Evolutionary conservation across 2,329 filamentous ascomycete genomes (phyloP).

Genomic region (Orbilia oligospora): DNA sequence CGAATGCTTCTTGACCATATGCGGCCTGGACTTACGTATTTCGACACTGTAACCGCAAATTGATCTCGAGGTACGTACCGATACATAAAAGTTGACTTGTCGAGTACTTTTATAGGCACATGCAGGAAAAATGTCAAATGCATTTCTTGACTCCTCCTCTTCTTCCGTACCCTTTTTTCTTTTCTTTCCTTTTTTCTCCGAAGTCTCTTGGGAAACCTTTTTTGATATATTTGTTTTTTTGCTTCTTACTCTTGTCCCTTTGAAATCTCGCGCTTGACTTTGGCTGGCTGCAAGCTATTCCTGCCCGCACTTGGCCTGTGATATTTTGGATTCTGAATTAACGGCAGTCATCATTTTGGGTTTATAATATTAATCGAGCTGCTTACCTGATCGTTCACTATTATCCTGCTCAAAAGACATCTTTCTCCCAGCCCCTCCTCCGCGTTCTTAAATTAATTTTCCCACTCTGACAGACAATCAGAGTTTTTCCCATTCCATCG

Average conservation of each 20-base stretch:
- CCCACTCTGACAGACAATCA: constrained; percentile 28
- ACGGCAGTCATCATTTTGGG: constrained; percentile 45
- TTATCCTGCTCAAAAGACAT: constrained; percentile 60
- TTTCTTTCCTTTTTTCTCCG: constrained; percentile 30
- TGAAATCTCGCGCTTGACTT: constrained; percentile 34
- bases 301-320: constrained; percentile 56
- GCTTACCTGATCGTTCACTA: constrained; percentile 59
- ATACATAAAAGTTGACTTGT: constrained; percentile 35
- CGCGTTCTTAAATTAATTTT: constrained; percentile 52
- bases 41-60: constrained; percentile 60
- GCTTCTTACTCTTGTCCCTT: constrained; percentile 34
- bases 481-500: constrained; percentile 40
- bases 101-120: constrained; percentile 47
- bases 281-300: constrained; percentile 24
- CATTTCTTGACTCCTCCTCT: background rate
- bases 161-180: constrained; percentile 2
- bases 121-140: constrained; percentile 59
- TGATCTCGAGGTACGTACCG: constrained; percentile 59
- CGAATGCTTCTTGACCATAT: constrained; percentile 60
- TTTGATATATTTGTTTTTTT: constrained; percentile 8
- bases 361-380: constrained; percentile 56
- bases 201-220: constrained; percentile 17
- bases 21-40: constrained; percentile 61
- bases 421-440: constrained; percentile 54
- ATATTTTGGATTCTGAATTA: constrained; percentile 23